Evolutionary conservation across 805 yeast species (phyloP).

Genomic region (Teunomyces gatunensis): DNA sequence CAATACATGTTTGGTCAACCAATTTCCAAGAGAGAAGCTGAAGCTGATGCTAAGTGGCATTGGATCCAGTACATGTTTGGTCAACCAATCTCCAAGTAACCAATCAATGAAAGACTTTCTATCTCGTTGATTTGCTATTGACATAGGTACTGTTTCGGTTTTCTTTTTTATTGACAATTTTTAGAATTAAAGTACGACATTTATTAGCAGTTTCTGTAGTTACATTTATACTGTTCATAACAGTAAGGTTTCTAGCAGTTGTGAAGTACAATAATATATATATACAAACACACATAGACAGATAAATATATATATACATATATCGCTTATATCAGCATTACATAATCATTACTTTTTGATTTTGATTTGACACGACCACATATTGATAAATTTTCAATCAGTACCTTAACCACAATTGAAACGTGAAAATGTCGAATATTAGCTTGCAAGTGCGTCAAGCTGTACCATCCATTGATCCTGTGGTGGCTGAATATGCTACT

Average conservation of each 20-base stretch:
- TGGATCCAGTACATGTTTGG: conserved; percentile 7
- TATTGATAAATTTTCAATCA: background rate
- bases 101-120: background rate
- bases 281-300: no score
- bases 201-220: background rate
- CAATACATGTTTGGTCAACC: conserved; percentile 6
- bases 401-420: background rate
- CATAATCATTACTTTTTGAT: no score
- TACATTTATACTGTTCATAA: background rate
- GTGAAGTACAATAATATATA: no score
- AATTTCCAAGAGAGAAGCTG: conserved; percentile 5
- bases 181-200: no score
- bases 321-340: no score
- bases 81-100: conserved; percentile 12
- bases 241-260: no score
- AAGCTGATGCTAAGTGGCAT: conserved; percentile 8
- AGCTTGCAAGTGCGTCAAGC: conserved; percentile 75
- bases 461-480: conserved; percentile 79
- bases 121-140: background rate
- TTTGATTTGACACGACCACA: background rate
- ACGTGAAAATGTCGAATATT: conserved; percentile 35
- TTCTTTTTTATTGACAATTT: background rate
- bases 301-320: no score
- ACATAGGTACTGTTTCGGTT: background rate
- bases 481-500: conserved; percentile 84